phyloP scores from a whole-genome alignment of 352 stramenopile species.

The Elongisporangium prolatum region DNA sequence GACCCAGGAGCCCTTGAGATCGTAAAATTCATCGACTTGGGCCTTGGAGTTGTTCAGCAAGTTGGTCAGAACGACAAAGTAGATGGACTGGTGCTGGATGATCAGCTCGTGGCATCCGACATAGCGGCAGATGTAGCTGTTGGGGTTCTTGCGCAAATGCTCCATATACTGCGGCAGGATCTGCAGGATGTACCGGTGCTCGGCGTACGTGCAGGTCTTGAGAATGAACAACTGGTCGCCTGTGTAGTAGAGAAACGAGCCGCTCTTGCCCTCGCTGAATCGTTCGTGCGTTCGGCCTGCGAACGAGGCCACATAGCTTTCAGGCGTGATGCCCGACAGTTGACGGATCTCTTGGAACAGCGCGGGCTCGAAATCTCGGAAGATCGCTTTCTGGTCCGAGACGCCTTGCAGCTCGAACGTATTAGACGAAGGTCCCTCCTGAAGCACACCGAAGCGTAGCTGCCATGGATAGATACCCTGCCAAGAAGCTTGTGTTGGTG shows the following conservation, averaged over 20 bases:
- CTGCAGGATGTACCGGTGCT: constrained; percentile 81
- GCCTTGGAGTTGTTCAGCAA: constrained; percentile 84
- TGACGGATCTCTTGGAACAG: constrained; percentile 78
- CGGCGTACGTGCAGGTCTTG: constrained; percentile 82
- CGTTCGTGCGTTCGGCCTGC: constrained; percentile 72
- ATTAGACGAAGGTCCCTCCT: constrained; percentile 44
- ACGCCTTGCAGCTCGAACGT: constrained; percentile 69
- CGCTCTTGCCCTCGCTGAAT: constrained; percentile 89
- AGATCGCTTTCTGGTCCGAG: constrained; percentile 66
- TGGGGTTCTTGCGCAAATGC: constrained; percentile 74
- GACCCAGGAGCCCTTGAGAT: constrained; percentile 90
- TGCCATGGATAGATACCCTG: constrained; percentile 61
- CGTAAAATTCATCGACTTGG: constrained; percentile 87
- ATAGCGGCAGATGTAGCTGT: constrained; percentile 86
- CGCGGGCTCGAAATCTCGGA: constrained; percentile 79
- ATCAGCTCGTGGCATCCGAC: constrained; percentile 86
- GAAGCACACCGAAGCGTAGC: constrained; percentile 34
- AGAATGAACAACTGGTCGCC: constrained; percentile 87
- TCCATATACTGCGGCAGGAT: constrained; percentile 87
- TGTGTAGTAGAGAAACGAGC: constrained; percentile 88
- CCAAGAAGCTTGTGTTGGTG: constrained; percentile 40
- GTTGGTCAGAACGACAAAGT: constrained; percentile 87
- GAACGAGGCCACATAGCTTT: constrained; percentile 78
- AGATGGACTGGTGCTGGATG: constrained; percentile 80
- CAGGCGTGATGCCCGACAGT: constrained; percentile 73